phyloP scores from a whole-genome alignment of 345 rosid species.

The Ailanthus altissimus region DNA sequence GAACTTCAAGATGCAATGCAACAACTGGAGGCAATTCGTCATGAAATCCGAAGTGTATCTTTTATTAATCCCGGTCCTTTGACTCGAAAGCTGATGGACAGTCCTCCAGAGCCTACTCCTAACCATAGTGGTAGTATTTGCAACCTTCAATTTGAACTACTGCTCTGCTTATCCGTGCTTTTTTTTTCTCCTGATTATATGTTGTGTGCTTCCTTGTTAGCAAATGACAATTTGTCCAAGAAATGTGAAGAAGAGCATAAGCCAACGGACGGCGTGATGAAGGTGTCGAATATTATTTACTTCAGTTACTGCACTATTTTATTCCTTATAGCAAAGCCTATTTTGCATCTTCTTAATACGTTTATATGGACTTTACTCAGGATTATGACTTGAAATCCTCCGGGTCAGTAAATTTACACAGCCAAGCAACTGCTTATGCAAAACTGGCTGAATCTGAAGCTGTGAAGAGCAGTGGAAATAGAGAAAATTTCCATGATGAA shows the following conservation, averaged over 20 bases:
- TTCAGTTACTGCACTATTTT: not conserved
- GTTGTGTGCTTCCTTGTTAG: constrained; percentile 14
- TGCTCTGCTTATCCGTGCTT: not conserved
- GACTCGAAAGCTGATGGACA: constrained; percentile 64
- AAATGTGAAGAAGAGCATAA: constrained; percentile 33
- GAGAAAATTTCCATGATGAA: constrained; percentile 35
- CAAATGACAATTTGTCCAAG: constrained; percentile 29
- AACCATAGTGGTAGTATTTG: constrained; percentile 39
- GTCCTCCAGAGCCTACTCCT: constrained; percentile 35
- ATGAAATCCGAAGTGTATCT: constrained; percentile 75
- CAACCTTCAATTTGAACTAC: not conserved
- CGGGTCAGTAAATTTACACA: constrained; percentile 46
- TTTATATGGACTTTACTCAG: constrained; percentile 30
- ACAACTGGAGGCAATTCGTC: constrained; percentile 81
- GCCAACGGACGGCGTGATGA: constrained; percentile 32
- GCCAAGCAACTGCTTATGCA: constrained; percentile 70
- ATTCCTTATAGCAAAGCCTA: not conserved
- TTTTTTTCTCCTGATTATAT: constrained; percentile 12
- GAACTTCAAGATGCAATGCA: constrained; percentile 86
- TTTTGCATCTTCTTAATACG: constrained; percentile 8
- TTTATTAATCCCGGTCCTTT: constrained; percentile 67
- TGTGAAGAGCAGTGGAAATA: constrained; percentile 31
- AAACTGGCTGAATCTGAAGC: constrained; percentile 57
- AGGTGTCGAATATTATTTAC: constrained; percentile 38
- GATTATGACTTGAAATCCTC: constrained; percentile 33